These are phyloP conservation scores for Fusarium secorum DNA, from an alignment of 2,329 filamentous ascomycete genomes.

Conservation along the genomic window DNA sequence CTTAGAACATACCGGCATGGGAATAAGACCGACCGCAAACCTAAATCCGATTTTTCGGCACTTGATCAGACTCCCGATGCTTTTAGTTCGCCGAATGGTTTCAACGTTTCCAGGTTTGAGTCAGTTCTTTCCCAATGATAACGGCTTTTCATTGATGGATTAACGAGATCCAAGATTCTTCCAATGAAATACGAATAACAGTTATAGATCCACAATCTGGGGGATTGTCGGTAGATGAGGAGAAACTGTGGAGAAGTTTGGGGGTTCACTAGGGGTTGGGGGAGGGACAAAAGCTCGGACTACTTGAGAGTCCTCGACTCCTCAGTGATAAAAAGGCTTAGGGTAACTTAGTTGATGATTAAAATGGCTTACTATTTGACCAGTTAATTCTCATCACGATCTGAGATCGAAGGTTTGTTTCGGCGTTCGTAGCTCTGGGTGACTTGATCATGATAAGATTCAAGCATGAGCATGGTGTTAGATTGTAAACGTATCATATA, in stretches of 20 bases:
- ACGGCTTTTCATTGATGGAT: background rate
- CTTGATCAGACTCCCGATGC: conserved; percentile 9
- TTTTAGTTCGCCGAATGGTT: background rate
- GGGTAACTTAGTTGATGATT: background rate
- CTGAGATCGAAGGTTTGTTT: background rate
- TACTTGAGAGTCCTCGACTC: background rate
- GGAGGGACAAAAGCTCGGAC: background rate
- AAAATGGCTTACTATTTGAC: background rate
- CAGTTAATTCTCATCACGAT: background rate
- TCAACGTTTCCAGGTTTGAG: background rate
- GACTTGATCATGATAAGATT: background rate
- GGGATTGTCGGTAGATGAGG: conserved; percentile 1
- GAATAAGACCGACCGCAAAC: background rate
- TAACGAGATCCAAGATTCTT: background rate
- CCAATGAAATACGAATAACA: background rate
- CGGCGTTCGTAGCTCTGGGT: background rate
- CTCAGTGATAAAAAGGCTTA: background rate
- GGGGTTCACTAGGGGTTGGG: background rate
- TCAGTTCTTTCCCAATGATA: background rate
- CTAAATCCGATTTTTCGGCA: background rate
- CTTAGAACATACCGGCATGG: too few relatives aligned
- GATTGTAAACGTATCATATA: background rate
- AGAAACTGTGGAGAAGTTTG: conserved; percentile 16
- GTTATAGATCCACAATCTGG: background rate
- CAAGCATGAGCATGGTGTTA: background rate